Conservation (phyloP, 2,329 filamentous ascomycete genomes). For the Aspergillus pseudotamarii region DNA sequence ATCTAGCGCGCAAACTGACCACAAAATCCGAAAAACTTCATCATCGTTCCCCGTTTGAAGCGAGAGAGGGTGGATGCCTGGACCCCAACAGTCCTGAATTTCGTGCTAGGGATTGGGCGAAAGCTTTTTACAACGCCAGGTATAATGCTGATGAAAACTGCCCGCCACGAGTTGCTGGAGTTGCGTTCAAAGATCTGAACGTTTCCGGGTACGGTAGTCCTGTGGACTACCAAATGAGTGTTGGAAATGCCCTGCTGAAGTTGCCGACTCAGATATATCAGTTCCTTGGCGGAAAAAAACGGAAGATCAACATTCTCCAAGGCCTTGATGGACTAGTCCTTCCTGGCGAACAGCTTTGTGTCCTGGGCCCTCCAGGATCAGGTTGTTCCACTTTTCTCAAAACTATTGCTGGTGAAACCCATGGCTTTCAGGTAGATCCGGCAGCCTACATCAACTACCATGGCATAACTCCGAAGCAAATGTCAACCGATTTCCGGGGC, state of each 20-base stretch:
- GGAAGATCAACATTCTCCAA: conserved; percentile 56
- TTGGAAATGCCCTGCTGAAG: conserved; percentile 11
- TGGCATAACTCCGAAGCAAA: conserved; percentile 24
- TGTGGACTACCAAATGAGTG: conserved; percentile 33
- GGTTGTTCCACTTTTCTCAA: conserved; percentile 77
- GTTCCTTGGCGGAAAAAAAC: background rate
- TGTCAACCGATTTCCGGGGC: conserved; percentile 48
- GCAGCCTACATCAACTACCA: conserved; percentile 77
- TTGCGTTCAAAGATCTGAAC: conserved; percentile 14
- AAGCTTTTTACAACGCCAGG: conserved; percentile 17
- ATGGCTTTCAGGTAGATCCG: conserved; percentile 71
- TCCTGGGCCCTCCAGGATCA: conserved; percentile 45
- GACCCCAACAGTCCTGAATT: conserved; percentile 15
- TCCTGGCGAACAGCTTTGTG: conserved; percentile 52
- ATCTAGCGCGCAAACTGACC: conserved; percentile 13
- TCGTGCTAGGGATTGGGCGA: conserved; percentile 15
- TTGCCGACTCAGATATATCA: background rate
- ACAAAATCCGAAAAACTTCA: conserved; percentile 3
- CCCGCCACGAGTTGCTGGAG: conserved; percentile 9
- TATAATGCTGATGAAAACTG: conserved; percentile 8
- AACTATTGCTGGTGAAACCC: conserved; percentile 75
- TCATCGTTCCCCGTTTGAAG: conserved; percentile 7
- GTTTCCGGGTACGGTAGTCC: conserved; percentile 2
- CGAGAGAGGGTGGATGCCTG: background rate
- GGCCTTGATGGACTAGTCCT: conserved; percentile 61